A percentile compares a stretch with the other conserved stretches of the same genome.
These are phyloP conservation scores for Medicago ruthenica DNA, from an alignment of 306 rosid species.

Conservation along the genomic window DNA sequence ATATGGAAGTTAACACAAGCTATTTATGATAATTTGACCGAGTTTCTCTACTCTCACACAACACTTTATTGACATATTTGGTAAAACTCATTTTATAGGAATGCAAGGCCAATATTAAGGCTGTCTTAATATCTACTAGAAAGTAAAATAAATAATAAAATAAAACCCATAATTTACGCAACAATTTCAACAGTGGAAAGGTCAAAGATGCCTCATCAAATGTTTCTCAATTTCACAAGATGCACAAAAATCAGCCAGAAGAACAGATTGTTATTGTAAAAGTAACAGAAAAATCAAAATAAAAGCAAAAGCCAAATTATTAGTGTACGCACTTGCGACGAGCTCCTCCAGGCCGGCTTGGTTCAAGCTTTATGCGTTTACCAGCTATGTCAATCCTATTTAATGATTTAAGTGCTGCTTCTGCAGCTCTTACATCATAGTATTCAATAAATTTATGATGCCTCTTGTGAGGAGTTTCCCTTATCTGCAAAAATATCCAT, in stretches of 20 bases:
- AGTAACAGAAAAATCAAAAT: constrained; percentile 2
- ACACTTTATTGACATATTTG: neutral
- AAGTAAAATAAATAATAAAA: neutral
- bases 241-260: constrained; percentile 12
- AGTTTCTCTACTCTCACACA: constrained; percentile 12
- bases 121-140: neutral
- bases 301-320: constrained; percentile 32
- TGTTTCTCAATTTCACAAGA: constrained; percentile 3
- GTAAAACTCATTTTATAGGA: neutral
- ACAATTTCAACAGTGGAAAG: constrained; percentile 1
- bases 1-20: constrained; percentile 23
- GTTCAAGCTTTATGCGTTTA: constrained; percentile 97
- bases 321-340: constrained; percentile 81
- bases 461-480: constrained; percentile 99
- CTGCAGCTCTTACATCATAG: constrained; percentile 96
- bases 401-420: constrained; percentile 89
- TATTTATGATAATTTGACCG: constrained; percentile 1
- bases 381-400: constrained; percentile 99
- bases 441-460: constrained; percentile 97
- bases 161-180: neutral
- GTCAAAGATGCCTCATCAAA: constrained; percentile 26
- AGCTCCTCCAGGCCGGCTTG: constrained; percentile 99
- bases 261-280: constrained; percentile 9
- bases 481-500: constrained; percentile 64
- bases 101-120: neutral